These are phyloP conservation scores for Puccinellia tenuiflora DNA, from an alignment of 176 grass and related monocot species.

Conservation along the genomic window DNA sequence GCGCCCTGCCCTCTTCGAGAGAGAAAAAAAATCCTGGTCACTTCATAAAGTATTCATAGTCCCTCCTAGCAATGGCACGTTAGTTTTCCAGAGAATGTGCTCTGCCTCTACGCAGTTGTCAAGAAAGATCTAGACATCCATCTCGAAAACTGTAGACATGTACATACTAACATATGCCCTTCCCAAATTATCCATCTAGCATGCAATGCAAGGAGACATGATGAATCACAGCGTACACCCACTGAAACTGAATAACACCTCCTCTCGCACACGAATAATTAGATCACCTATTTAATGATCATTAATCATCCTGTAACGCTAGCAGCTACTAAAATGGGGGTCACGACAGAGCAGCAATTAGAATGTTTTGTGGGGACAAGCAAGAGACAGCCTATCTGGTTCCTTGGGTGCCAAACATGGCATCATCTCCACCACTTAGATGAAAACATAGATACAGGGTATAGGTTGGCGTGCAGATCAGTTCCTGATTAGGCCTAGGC, in stretches of 20 bases:
- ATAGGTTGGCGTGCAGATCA: background rate
- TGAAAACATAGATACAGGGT: background rate
- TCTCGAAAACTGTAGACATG: background rate
- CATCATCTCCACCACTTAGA: background rate
- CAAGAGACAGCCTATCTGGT: background rate
- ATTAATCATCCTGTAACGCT: constrained; percentile 15
- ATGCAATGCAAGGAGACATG: background rate
- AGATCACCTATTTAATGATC: constrained; percentile 15
- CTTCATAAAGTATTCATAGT: background rate
- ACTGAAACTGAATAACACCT: background rate
- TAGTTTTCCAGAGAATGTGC: background rate
- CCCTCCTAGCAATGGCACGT: background rate
- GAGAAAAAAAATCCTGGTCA: too few relatives aligned
- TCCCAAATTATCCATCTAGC: background rate
- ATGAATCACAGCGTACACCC: background rate
- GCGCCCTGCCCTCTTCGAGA: too few relatives aligned
- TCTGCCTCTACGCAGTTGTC: background rate
- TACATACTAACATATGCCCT: background rate
- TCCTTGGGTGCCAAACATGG: background rate
- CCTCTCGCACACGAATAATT: background rate
- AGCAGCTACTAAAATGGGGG: background rate
- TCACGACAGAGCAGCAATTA: constrained; percentile 16
- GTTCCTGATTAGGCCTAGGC: background rate
- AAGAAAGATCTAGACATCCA: constrained; percentile 14
- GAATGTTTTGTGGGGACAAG: constrained; percentile 20